Evolutionary conservation across 257 asterid genomes (phyloP), one percentile per base, ranked within the genome.

Genomic region (Gentiana straminea): DNA sequence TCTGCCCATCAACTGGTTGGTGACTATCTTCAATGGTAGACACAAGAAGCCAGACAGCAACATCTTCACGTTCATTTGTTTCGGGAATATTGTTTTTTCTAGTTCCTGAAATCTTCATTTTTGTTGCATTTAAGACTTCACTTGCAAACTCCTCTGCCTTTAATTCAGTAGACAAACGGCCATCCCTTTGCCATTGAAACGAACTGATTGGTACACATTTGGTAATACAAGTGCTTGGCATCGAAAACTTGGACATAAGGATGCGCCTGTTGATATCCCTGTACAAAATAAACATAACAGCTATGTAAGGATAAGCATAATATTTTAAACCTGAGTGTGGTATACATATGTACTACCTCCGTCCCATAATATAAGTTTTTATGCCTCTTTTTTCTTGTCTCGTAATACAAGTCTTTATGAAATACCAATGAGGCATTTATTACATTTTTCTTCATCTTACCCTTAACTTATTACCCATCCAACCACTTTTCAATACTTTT

Each of bases 1-100:
- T 62, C 60, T 69, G 76, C 68, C 54, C 69, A 58, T 71, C 76
- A 34, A 60, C 74, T 54, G 77, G 70, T 39, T 68, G 73, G 65
- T 52, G 59, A 39, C 64, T 56, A 63, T 53, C 36, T 35, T 64
- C 71, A 54, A 54, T 63, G 38, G 86, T 75, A 51, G 89, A 81
- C 65, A 88, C 68, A 57, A 92, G 79, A 69, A 92, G 73, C 99
- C 99, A 92, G 61, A 81, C 64, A 35, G 83, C 94, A 59, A 77
- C 74, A 65, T 85, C 84, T 60, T 73, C 75, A 69, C 68, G 78
- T 51, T 77, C 77, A 62, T 65, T 37, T 60, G 81, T 71, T 32
- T 64, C 68, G 47, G 49, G 37, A 57, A 48, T 38, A 57, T 41
- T 69, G 64, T 55, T 65, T 35, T 68, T 77, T 32, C 63, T 53